Percentiles rank a stretch among this genome's conserved stretches.
phyloP scores from a whole-genome alignment of 2,329 filamentous ascomycete species.

The Lasiodiplodia sp. region DNA sequence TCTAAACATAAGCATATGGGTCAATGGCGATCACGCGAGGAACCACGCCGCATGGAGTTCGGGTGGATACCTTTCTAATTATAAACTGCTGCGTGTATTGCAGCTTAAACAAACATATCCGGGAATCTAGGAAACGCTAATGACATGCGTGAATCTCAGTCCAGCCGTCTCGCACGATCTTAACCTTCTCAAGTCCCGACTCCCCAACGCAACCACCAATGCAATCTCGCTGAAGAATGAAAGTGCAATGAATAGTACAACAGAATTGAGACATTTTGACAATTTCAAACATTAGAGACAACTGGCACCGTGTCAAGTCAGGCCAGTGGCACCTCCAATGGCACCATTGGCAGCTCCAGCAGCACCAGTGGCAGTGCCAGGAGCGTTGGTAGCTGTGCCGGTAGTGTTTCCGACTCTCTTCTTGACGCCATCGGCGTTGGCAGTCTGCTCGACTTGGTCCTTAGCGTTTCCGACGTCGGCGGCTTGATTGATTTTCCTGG shows the following conservation, averaged over 20 bases:
- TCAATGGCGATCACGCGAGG: not conserved
- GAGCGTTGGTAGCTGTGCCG: conserved; percentile 17
- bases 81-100: not conserved
- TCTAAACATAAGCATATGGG: not conserved
- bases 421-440: not conserved
- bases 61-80: not conserved
- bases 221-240: not conserved
- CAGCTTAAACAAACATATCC: not conserved
- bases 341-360: conserved; percentile 39
- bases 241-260: not conserved
- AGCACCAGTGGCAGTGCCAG: conserved; percentile 25
- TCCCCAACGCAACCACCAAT: not conserved
- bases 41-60: not conserved
- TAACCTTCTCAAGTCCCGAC: not conserved
- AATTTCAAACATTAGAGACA: not conserved
- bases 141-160: not conserved
- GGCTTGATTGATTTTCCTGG: conserved; percentile 12
- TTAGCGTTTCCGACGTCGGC: conserved; percentile 35
- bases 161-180: not conserved
- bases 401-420: conserved; percentile 28
- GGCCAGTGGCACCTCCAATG: conserved; percentile 36
- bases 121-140: not conserved
- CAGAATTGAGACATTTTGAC: not conserved
- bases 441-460: conserved; percentile 24
- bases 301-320: conserved; percentile 25